Conservation (phyloP, 495 filamentous ascomycete genomes). For the Hypoxylon intermedium region DNA sequence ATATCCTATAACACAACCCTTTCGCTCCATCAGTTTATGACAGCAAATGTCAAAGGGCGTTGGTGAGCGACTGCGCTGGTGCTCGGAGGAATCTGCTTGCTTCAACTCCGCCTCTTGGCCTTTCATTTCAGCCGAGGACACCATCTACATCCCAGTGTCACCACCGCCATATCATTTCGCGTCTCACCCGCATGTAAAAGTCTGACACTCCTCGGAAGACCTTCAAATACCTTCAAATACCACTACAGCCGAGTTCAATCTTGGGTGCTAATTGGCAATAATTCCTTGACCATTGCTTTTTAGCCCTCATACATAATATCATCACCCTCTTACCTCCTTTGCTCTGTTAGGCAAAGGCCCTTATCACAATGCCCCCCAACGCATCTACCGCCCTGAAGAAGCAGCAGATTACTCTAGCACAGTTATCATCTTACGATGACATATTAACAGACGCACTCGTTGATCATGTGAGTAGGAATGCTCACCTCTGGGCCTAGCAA, state of each 20-base stretch:
- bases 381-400: constrained; percentile 59
- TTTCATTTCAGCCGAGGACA: constrained; percentile 27
- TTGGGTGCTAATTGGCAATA: neutral
- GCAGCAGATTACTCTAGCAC: constrained; percentile 79
- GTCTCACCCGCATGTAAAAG: constrained; percentile 29
- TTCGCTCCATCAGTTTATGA: constrained; percentile 24
- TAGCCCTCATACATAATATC: constrained; percentile 1
- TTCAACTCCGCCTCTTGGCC: constrained; percentile 23
- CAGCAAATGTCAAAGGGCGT: constrained; percentile 23
- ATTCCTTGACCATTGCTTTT: neutral
- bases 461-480: constrained; percentile 75
- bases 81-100: constrained; percentile 16
- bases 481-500: constrained; percentile 32
- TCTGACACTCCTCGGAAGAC: constrained; percentile 6
- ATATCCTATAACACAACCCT: constrained; percentile 14
- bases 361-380: constrained; percentile 49
- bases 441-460: constrained; percentile 94
- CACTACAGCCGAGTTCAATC: neutral
- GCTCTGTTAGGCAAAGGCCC: constrained; percentile 5
- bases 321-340: neutral
- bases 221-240: neutral
- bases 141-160: constrained; percentile 16
- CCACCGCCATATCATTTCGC: neutral
- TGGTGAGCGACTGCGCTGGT: constrained; percentile 23
- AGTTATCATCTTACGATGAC: constrained; percentile 93